phyloP scores from a whole-genome alignment of 352 stramenopile species.

The Phytophthora multivora region DNA sequence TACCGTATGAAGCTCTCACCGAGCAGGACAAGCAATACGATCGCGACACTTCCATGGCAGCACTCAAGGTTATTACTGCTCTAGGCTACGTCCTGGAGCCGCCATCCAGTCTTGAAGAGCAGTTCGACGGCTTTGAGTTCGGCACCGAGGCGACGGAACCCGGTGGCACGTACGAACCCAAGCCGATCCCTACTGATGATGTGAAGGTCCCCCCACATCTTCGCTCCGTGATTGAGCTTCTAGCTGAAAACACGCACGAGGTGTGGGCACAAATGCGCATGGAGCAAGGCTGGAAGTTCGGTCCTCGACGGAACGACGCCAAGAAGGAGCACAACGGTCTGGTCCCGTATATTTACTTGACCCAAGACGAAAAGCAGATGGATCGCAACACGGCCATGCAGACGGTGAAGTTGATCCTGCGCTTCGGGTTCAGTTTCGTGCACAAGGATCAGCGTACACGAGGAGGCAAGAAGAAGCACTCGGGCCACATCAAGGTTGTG shows the following conservation, averaged over 20 bases:
- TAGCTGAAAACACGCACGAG: slow-evolving; percentile 84
- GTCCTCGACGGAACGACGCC: slow-evolving; percentile 60
- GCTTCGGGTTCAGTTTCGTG: slow-evolving; percentile 70
- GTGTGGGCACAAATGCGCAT: slow-evolving; percentile 86
- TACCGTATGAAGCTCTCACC: slow-evolving; percentile 74
- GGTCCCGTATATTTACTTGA: slow-evolving; percentile 82
- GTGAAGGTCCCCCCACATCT: slow-evolving; percentile 66
- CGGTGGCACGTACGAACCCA: slow-evolving; percentile 64
- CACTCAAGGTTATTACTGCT: slow-evolving; percentile 79
- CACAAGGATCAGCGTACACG: slow-evolving; percentile 62
- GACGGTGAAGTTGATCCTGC: slow-evolving; percentile 78
- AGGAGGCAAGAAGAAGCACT: slow-evolving; percentile 45
- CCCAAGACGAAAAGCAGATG: slow-evolving; percentile 83
- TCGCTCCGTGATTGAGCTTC: slow-evolving; percentile 70
- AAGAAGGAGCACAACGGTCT: slow-evolving; percentile 79
- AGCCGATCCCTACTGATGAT: slow-evolving; percentile 66
- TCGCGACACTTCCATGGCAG: slow-evolving; percentile 77
- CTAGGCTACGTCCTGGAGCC: slow-evolving; percentile 76
- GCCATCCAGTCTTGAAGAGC: slow-evolving; percentile 40
- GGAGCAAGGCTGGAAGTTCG: slow-evolving; percentile 80
- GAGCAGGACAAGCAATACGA: slow-evolving; percentile 86
- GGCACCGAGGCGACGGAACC: slow-evolving; percentile 47
- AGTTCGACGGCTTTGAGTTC: slow-evolving; percentile 61
- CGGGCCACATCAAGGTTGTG: slow-evolving; percentile 53
- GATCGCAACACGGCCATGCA: slow-evolving; percentile 86